Evolutionary conservation across 2,329 filamentous ascomycete species (phyloP), one percentile per base, ranked within the genome.

Genomic region (Dactylellina parvicollis): DNA sequence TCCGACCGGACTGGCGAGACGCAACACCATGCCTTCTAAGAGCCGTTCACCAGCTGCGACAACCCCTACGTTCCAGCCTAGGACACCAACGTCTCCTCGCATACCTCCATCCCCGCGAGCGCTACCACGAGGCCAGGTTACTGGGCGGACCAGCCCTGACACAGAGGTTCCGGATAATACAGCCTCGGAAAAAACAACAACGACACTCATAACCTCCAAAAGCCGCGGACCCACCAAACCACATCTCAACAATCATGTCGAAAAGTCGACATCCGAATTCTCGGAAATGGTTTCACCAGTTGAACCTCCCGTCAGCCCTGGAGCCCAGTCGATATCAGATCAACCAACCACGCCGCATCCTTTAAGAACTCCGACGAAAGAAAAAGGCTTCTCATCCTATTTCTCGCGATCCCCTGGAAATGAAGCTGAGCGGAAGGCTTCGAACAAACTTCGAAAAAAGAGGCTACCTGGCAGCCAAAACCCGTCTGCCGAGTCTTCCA

Each of bases 21-120:
- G 94, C 82, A 98, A 98, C 79, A 99, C 95, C 2, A 85, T 98
- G 12, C 95, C 95, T 0, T 95, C 94, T 0, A 96, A 96, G 79
- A 90, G 36, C n/a, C 67, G 90, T 79, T 95, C 92, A 0, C 92
- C 92, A 5, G 88, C 87, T 7, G 81, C 93, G 44, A 84, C 87
- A 40, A 85, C 88, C 1, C 86, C 86, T 4, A 86, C 90, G n/a
- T 90, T 92, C 77, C 85, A 86, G 30, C 85, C 85, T 3, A 84
- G 86, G 30, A 81, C 86, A 18, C 82, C 84, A 8, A 84, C 85
- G 0, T 83, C 85, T 8, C 83, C 82, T 12, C 82, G 83, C 5
- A 79, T 82, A 42, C 81, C 81, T 38, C 79, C 79, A 79, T 78
- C 1, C 76, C 80, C 50, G 40, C 57, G 61, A 62, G 69, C 42